Base-by-base conservation (phyloP, 148 eudicot genomes). In the Pharnaceum exiguum region DNA sequence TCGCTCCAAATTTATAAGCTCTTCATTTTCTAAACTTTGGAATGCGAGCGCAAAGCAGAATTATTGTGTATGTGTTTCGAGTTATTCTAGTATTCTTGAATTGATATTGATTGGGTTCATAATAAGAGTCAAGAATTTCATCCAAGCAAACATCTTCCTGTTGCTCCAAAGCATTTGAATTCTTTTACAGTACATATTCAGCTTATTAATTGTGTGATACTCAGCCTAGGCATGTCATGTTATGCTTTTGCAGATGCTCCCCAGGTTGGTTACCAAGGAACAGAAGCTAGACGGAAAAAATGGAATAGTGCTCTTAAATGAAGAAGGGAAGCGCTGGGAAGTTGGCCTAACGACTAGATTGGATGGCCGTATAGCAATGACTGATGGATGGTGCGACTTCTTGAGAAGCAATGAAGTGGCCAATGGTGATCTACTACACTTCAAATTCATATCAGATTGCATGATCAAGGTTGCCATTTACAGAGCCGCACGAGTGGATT, bases 181-280 rank as follows among this genome's bases (percentile, higher is more conserved):
- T n/a, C n/a, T n/a, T n/a, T n/a, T n/a, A n/a, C n/a, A n/a, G n/a
- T n/a, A n/a, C n/a, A n/a, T n/a, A n/a, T n/a, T n/a, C n/a, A n/a
- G n/a, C n/a, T n/a, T n/a, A n/a, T n/a, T n/a, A n/a, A n/a, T n/a
- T n/a, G n/a, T n/a, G n/a, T n/a, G n/a, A n/a, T n/a, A n/a, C n/a
- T n/a, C n/a, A n/a, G n/a, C n/a, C n/a, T n/a, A n/a, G n/a, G n/a
- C n/a, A n/a, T n/a, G n/a, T n/a, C n/a, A n/a, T n/a, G n/a, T n/a
- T n/a, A n/a, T n/a, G 17, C 15, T 44, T 31, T 43, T 66, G 57
- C 70, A 66, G 70, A 42, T 51, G 19, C 42, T 67, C 44, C 71
- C 71, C 1, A 51, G 23, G 28, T 25, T 43, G 35, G 29, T 67
- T 31, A 65, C 71, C 35, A 59, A 21, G 23, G 35, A 22, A 30